Evolutionary conservation across 1,284 basidiomycete species (phyloP).

Genomic region (Flammula alnicola): DNA sequence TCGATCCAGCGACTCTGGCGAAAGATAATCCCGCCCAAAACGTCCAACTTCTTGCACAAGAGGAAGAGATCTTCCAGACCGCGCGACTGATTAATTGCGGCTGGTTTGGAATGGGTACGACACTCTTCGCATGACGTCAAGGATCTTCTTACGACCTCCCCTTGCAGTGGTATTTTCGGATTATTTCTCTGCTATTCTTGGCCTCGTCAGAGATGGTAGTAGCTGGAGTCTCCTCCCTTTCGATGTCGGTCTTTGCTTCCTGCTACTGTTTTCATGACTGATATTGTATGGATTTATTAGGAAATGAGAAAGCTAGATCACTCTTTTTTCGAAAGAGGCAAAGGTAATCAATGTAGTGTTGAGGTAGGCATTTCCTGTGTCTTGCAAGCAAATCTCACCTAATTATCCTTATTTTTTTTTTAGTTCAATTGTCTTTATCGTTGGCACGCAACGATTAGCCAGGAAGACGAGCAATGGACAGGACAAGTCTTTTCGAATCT

Average conservation of each 20-base stretch:
- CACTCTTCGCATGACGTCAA: neutral
- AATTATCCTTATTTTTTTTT: no score
- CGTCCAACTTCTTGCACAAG: slow-evolving; percentile 57
- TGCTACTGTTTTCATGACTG: neutral
- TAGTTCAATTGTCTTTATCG: slow-evolving; percentile 85
- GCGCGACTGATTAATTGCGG: slow-evolving; percentile 77
- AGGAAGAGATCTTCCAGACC: slow-evolving; percentile 83
- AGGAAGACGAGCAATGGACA: slow-evolving; percentile 74
- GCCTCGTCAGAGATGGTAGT: slow-evolving; percentile 69
- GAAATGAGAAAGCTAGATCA: slow-evolving; percentile 69
- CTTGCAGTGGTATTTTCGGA: slow-evolving; percentile 67
- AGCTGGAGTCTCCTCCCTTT: slow-evolving; percentile 77
- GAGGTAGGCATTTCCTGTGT: slow-evolving; percentile 49
- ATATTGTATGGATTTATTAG: slow-evolving; percentile 32
- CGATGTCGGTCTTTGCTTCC: slow-evolving; percentile 42
- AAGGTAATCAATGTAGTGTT: slow-evolving; percentile 77
- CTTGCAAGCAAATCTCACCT: neutral
- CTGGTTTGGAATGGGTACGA: slow-evolving; percentile 66
- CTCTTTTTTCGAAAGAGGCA: slow-evolving; percentile 70
- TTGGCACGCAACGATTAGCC: slow-evolving; percentile 80
- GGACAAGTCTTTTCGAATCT: slow-evolving; percentile 48
- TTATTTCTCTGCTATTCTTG: slow-evolving; percentile 77
- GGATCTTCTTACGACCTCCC: slow-evolving; percentile 2
- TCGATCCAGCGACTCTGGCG: slow-evolving; percentile 51
- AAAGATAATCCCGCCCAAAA: slow-evolving; percentile 34